phyloP scores from a whole-genome alignment of 345 rosid genomes.

The Eucalyptus erythrocorys region DNA sequence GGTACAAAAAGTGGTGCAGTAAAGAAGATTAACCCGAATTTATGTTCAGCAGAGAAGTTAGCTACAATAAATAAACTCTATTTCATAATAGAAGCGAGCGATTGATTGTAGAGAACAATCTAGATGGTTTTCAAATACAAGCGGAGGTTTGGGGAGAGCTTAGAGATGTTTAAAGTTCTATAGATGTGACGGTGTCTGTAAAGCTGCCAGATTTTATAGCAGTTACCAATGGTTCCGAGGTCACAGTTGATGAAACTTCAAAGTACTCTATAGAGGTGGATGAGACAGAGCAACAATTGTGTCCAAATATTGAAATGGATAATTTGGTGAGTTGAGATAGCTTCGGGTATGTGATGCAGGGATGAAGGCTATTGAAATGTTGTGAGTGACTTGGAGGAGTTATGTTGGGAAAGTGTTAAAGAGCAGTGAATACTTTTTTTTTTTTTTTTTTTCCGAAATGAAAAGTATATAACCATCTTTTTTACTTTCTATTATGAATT shows the following conservation, averaged over 20 bases:
- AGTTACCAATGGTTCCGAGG: accelerated
- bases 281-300: accelerated
- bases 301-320: neutral
- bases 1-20: neutral
- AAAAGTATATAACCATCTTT: too few species aligned
- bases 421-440: too few species aligned
- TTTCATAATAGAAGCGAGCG: neutral
- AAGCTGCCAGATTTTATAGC: accelerated
- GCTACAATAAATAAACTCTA: accelerated
- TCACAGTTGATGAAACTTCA: neutral
- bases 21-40: too few species aligned
- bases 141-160: neutral
- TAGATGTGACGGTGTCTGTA: neutral
- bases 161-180: neutral
- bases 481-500: too few species aligned
- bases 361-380: neutral
- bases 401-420: neutral
- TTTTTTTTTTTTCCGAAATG: accelerated
- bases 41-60: neutral
- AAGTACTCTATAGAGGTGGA: accelerated
- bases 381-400: neutral
- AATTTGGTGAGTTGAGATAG: neutral
- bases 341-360: accelerated
- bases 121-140: neutral
- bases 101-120: too few species aligned